Percentiles rank a stretch among this genome's conserved stretches.
These are phyloP conservation scores for Austroboletus eburneus DNA, from an alignment of 768 basidiomycete genomes.

Conservation along the genomic window DNA sequence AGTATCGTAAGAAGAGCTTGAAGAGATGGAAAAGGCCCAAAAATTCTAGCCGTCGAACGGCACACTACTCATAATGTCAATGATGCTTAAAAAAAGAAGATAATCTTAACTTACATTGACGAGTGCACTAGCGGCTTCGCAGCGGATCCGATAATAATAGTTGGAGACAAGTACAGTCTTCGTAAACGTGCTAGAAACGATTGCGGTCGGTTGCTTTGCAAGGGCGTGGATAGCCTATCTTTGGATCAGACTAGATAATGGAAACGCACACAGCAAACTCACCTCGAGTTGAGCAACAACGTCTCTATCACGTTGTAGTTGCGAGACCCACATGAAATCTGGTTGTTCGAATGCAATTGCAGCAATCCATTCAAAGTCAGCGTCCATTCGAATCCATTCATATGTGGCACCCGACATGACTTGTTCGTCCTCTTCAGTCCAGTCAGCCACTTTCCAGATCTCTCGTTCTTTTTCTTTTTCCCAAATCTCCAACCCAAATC, in stretches of 20 bases:
- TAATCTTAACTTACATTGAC: slow-evolving; percentile 55
- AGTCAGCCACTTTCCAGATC: slow-evolving; percentile 95
- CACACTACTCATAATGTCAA: slow-evolving; percentile 54
- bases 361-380: slow-evolving; percentile 99
- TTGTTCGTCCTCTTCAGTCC: slow-evolving; percentile 95
- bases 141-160: slow-evolving; percentile 94
- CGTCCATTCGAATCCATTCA: slow-evolving; percentile 99
- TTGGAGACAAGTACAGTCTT: slow-evolving; percentile 93
- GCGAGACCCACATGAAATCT: slow-evolving; percentile 98
- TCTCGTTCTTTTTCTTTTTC: slow-evolving; percentile 91
- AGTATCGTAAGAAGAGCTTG: slow-evolving; percentile 89
- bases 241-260: slow-evolving; percentile 10
- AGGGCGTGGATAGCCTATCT: slow-evolving; percentile 91
- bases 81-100: slow-evolving; percentile 4
- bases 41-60: slow-evolving; percentile 76
- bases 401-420: slow-evolving; percentile 94
- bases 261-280: slow-evolving; percentile 22
- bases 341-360: slow-evolving; percentile 89
- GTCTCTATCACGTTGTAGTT: slow-evolving; percentile 91
- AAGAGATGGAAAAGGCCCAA: slow-evolving; percentile 93
- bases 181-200: slow-evolving; percentile 87
- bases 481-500: slow-evolving; percentile 92
- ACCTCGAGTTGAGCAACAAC: slow-evolving; percentile 98
- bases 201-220: slow-evolving; percentile 72
- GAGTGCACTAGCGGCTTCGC: slow-evolving; percentile 87